Percentiles rank a stretch among this genome's conserved stretches.
phyloP scores from a whole-genome alignment of 257 asterid genomes.

The Solanum dulcamara region DNA sequence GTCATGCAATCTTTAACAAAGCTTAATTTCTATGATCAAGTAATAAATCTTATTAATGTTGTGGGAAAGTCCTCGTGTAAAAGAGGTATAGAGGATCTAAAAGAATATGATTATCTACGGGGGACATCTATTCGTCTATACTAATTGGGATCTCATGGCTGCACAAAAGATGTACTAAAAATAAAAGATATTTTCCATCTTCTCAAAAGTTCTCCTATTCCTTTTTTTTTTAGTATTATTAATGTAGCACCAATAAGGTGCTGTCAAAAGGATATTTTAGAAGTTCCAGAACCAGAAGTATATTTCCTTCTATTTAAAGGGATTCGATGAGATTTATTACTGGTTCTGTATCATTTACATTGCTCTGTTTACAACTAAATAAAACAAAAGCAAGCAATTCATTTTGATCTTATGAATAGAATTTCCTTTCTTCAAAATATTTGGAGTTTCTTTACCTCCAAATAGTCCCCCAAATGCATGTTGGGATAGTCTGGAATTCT shows the following conservation, averaged over 20 bases:
- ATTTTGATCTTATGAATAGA: not conserved
- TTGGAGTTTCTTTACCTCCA: not conserved
- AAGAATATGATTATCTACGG: not conserved
- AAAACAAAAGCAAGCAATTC: not conserved
- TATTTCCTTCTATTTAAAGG: not conserved
- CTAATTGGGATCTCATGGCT: not conserved
- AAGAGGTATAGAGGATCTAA: not conserved
- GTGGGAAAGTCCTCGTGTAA: not conserved
- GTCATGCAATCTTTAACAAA: not conserved
- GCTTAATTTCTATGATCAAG: not conserved
- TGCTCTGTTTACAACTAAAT: not conserved
- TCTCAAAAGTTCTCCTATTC: not conserved
- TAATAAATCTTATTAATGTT: too few relatives aligned
- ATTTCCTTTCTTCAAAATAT: not conserved
- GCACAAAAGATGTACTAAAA: not conserved
- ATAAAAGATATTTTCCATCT: not conserved
- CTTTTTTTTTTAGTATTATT: not conserved
- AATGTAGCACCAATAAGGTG: not conserved
- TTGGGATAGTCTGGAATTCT: not conserved
- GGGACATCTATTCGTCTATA: not conserved
- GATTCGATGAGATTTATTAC: not conserved
- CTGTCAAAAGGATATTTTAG: not conserved
- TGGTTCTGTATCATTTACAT: not conserved
- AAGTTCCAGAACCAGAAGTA: not conserved
- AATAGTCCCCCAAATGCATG: not conserved